Conservation (phyloP, 352 stramenopile genomes). For the Plasmopara halstedii region DNA sequence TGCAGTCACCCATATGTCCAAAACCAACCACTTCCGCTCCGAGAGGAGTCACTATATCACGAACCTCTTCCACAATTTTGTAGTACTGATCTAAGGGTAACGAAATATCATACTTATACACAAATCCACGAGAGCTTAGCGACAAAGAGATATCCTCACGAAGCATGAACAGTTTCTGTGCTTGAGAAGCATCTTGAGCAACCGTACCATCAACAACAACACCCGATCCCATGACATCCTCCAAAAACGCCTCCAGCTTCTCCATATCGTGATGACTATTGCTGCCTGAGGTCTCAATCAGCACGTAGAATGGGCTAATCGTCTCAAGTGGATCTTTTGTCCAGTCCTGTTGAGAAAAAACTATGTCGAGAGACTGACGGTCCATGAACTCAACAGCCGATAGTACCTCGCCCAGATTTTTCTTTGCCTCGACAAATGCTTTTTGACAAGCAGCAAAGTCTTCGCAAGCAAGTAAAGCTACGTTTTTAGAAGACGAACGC, state of each 20-base stretch:
- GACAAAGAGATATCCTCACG: conserved; percentile 92
- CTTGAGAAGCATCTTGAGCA: conserved; percentile 88
- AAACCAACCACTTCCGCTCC: conserved; percentile 77
- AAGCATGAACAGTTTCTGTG: conserved; percentile 90
- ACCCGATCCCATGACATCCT: conserved; percentile 58
- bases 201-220: conserved; percentile 88
- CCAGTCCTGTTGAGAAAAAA: conserved; percentile 62
- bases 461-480: conserved; percentile 87
- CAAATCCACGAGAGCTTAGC: conserved; percentile 77
- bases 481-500: conserved; percentile 64
- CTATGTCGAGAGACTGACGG: conserved; percentile 78
- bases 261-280: conserved; percentile 87
- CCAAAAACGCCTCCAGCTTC: conserved; percentile 85
- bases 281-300: conserved; percentile 94
- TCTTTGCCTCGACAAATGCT: conserved; percentile 78
- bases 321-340: conserved; percentile 61
- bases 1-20: conserved; percentile 94
- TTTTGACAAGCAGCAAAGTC: conserved; percentile 81
- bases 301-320: conserved; percentile 85
- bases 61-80: conserved; percentile 80
- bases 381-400: conserved; percentile 97
- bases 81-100: conserved; percentile 90
- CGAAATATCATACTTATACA: conserved; percentile 98
- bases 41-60: conserved; percentile 35
- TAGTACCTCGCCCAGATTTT: conserved; percentile 89